Conservation (phyloP, 768 basidiomycete species). For the Lactarius trivialis region DNA sequence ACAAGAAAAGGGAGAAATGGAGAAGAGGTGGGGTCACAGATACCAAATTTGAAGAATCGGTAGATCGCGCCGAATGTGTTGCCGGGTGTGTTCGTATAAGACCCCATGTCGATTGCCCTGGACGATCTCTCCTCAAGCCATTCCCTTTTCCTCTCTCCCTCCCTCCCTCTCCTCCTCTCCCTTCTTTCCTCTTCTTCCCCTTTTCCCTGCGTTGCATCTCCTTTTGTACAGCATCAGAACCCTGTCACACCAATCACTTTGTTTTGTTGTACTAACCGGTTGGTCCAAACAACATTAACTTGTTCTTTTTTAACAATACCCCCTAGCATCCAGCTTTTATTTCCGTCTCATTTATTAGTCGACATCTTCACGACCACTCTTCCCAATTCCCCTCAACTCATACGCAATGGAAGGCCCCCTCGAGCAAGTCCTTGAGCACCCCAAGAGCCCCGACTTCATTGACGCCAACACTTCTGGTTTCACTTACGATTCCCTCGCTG, state of each 20-base stretch:
- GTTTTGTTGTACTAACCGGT: slow-evolving; percentile 27
- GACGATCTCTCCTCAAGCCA: slow-evolving; percentile 6
- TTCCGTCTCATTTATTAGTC: slow-evolving; percentile 26
- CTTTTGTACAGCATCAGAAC: slow-evolving; percentile 31
- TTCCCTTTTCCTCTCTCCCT: slow-evolving; percentile 21
- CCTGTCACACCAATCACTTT: slow-evolving; percentile 34
- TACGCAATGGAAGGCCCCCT: slow-evolving; percentile 42
- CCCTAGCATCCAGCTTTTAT: slow-evolving; percentile 22
- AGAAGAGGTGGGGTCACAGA: slow-evolving; percentile 23
- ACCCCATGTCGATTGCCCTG: slow-evolving; percentile 2
- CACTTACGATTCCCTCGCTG: slow-evolving; percentile 40
- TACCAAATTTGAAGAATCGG: slow-evolving; percentile 12
- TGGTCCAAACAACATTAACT: slow-evolving; percentile 24
- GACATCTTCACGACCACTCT: slow-evolving; percentile 24
- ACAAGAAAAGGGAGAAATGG: slow-evolving; percentile 9
- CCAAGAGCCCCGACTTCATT: slow-evolving; percentile 46
- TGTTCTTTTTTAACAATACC: slow-evolving; percentile 8
- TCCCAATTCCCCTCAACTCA: slow-evolving; percentile 14
- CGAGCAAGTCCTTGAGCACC: slow-evolving; percentile 43
- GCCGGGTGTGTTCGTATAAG: slow-evolving; percentile 9
- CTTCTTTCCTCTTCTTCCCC: slow-evolving; percentile 22
- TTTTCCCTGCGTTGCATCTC: slow-evolving; percentile 9
- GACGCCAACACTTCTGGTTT: slow-evolving; percentile 35
- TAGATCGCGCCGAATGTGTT: slow-evolving; percentile 14
- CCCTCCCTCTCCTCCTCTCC: slow-evolving; percentile 20